These are phyloP conservation scores for Sistotremastrum suecicum DNA, from an alignment of 768 basidiomycete species.

Conservation along the genomic window DNA sequence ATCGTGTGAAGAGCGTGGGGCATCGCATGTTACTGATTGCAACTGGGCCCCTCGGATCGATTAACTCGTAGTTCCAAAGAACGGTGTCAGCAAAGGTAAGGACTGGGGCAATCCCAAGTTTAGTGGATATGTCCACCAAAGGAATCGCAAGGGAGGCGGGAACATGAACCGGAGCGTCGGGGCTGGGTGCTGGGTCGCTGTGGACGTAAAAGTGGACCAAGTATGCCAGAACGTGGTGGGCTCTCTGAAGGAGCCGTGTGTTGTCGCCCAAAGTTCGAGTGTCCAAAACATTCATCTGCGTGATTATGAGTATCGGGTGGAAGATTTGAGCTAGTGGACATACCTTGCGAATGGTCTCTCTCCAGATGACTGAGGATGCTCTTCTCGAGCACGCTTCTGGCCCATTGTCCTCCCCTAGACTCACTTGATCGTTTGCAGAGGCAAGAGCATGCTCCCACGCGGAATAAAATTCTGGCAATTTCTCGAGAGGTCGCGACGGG, in stretches of 20 bases:
- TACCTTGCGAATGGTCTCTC: constrained; percentile 46
- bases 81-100: constrained; percentile 95
- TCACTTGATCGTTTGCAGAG: constrained; percentile 37
- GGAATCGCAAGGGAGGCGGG: constrained; percentile 71
- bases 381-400: constrained; percentile 34
- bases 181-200: constrained; percentile 32
- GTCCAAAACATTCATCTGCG: constrained; percentile 60
- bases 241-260: constrained; percentile 57
- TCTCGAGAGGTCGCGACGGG: constrained; percentile 48
- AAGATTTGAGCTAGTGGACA: constrained; percentile 16
- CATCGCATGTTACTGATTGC: constrained; percentile 64
- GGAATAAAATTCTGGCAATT: constrained; percentile 35
- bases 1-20: constrained; percentile 66
- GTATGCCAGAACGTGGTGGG: constrained; percentile 82
- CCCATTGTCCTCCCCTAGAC: constrained; percentile 41
- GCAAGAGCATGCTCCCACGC: constrained; percentile 61
- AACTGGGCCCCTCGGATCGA: constrained; percentile 41
- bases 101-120: constrained; percentile 80
- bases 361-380: constrained; percentile 51
- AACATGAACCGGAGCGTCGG: constrained; percentile 33
- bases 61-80: constrained; percentile 75
- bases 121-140: constrained; percentile 56
- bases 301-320: not conserved
- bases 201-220: constrained; percentile 86
- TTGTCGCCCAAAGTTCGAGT: constrained; percentile 37